Conservation (phyloP, 257 asterid genomes). For the Fraxinus pennsylvanica region DNA sequence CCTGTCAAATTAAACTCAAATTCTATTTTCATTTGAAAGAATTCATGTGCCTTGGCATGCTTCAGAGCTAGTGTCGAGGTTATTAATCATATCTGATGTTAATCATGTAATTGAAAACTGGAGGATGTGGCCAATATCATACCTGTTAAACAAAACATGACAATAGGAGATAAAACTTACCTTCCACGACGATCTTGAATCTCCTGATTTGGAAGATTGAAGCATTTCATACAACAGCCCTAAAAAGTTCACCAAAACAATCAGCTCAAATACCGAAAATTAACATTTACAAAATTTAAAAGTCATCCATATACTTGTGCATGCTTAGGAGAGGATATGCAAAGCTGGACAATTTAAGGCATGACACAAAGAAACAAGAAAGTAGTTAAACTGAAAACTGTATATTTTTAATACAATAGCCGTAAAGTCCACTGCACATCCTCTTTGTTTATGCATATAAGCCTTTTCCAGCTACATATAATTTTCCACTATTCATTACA, state of each 20-base stretch:
- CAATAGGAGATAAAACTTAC: constrained; percentile 38
- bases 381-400: constrained; percentile 1
- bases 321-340: not conserved
- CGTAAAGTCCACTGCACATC: not conserved
- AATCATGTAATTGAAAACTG: not conserved
- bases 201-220: constrained; percentile 61
- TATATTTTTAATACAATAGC: not conserved
- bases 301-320: not conserved
- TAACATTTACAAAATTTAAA: constrained; percentile 9
- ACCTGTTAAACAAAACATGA: not conserved
- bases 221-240: constrained; percentile 93
- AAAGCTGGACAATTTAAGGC: not conserved
- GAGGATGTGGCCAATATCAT: not conserved
- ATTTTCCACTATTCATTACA: not conserved
- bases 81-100: not conserved
- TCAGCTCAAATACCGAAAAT: constrained; percentile 18
- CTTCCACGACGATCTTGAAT: constrained; percentile 88
- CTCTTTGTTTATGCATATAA: constrained; percentile 11
- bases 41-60: not conserved
- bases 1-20: not conserved
- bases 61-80: not conserved
- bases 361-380: not conserved
- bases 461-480: constrained; percentile 11
- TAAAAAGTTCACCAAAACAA: constrained; percentile 32
- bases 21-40: not conserved